Evolutionary conservation across 495 filamentous ascomycete species (phyloP), one percentile per base, ranked within the genome.

Genomic region (Neurospora sp.): DNA sequence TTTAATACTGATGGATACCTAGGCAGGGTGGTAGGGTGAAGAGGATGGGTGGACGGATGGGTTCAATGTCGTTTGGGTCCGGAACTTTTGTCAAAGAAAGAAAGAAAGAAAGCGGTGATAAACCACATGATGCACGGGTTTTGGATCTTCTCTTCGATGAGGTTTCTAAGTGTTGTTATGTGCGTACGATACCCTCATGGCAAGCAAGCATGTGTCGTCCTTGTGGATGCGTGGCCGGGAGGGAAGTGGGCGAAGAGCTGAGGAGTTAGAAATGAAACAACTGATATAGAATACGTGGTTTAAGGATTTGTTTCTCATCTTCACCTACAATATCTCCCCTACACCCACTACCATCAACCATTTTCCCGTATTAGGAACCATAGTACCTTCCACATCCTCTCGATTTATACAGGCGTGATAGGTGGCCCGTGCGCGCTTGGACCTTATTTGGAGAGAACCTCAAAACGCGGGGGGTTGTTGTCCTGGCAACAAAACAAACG

Each of bases 391-490:
- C 46, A 11, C 5, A 11, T 61, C 27, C 12, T 61, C 22, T 35
- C 31, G 2, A 37, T 16, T 35, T 9, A 65, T 65, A 8, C 27
- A 35, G 7, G 12, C 14, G 27, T 35, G 53, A 35, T 5, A 37
- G 6, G 27, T 65, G 53, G 53, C 14, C 53, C 53, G 53, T 65
- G 53, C 53, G 53, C 27, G 27, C 27, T 59, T 59, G 48, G 20
- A 27, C 20, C 12, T 16, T 37, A 7, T 35, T 35, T 65, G 7
- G 53, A 16, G 53, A 61, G 27, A 61, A 61, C 53, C 53, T 61
- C 53, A 9, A 65, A 37, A 18, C 53, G 53, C 27, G 53, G 48
- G 48, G 9, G 69, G 74, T 77, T 77, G 74, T 77, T 77, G 74
- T 74, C 73, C 59, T 71, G 16, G 61, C 75, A 70, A 72, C 71